phyloP scores from a whole-genome alignment of 768 basidiomycete species.

The Boletus bicolor region DNA sequence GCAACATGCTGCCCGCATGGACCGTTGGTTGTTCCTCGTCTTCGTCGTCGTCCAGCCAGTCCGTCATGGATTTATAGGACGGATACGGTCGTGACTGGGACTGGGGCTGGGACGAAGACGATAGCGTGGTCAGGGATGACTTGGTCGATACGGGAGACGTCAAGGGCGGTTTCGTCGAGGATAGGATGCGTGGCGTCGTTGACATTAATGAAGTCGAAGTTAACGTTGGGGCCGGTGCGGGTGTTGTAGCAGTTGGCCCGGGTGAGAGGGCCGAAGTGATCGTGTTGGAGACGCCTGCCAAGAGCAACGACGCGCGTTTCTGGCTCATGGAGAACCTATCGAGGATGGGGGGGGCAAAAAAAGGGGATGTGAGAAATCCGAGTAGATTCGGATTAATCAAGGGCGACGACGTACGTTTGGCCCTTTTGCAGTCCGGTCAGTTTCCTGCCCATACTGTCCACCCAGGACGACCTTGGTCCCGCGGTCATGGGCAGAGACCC shows the following conservation, averaged over 20 bases:
- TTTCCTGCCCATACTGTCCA: constrained; percentile 58
- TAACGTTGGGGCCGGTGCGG: constrained; percentile 8
- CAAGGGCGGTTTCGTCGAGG: constrained; percentile 6
- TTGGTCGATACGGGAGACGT: background rate
- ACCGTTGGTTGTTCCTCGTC: constrained; percentile 35
- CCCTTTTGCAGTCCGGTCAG: constrained; percentile 55
- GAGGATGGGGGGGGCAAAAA: background rate
- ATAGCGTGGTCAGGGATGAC: background rate
- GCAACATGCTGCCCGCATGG: constrained; percentile 18
- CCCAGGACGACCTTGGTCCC: constrained; percentile 42
- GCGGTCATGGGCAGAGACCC: constrained; percentile 28
- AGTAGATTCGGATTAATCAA: background rate
- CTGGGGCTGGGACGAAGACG: constrained; percentile 4
- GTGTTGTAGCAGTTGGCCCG: constrained; percentile 32
- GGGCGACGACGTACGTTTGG: constrained; percentile 45
- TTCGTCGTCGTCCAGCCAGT: constrained; percentile 33
- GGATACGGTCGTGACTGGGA: constrained; percentile 1
- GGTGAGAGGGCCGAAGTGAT: constrained; percentile 48
- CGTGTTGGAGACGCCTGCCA: constrained; percentile 62
- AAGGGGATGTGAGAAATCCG: too few species aligned
- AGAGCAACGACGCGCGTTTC: constrained; percentile 63
- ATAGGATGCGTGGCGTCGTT: constrained; percentile 14
- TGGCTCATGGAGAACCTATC: constrained; percentile 62
- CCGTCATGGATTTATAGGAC: constrained; percentile 11
- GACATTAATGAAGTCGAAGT: too few species aligned